Conservation (phyloP, 352 stramenopile genomes). For the Phytophthora cactorum region DNA sequence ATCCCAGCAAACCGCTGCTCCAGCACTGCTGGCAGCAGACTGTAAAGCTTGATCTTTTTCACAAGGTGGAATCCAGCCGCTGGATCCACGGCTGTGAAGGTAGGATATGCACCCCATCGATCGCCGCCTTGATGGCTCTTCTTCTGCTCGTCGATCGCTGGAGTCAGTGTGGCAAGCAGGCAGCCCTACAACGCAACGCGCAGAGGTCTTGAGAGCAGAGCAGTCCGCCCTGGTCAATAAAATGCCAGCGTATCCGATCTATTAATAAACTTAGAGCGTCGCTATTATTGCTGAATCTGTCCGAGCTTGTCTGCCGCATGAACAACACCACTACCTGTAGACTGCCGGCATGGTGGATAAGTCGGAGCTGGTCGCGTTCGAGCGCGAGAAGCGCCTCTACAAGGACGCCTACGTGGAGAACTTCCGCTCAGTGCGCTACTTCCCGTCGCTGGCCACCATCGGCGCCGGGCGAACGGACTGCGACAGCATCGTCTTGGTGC, state of each 20-base stretch:
- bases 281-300: constrained; percentile 7
- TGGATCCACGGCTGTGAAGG: constrained; percentile 1
- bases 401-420: constrained; percentile 79
- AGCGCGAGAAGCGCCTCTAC: constrained; percentile 80
- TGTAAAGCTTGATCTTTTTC: constrained; percentile 11
- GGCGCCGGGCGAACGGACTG: constrained; percentile 51
- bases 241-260: constrained; percentile 22
- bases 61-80: background rate
- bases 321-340: background rate
- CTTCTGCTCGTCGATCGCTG: constrained; percentile 21
- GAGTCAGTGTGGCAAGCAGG: background rate
- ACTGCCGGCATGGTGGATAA: constrained; percentile 44
- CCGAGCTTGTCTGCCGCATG: background rate
- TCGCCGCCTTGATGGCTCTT: constrained; percentile 7
- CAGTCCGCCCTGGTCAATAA: constrained; percentile 12
- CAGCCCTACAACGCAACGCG: constrained; percentile 10
- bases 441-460: constrained; percentile 68
- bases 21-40: no score
- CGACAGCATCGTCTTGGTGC: constrained; percentile 72
- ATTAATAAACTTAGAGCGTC: background rate
- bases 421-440: constrained; percentile 76
- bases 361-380: constrained; percentile 59
- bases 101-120: constrained; percentile 6
- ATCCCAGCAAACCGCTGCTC: no score
- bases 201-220: background rate